phyloP scores from a whole-genome alignment of 805 yeast species.

The Lipomyces japonicus region DNA sequence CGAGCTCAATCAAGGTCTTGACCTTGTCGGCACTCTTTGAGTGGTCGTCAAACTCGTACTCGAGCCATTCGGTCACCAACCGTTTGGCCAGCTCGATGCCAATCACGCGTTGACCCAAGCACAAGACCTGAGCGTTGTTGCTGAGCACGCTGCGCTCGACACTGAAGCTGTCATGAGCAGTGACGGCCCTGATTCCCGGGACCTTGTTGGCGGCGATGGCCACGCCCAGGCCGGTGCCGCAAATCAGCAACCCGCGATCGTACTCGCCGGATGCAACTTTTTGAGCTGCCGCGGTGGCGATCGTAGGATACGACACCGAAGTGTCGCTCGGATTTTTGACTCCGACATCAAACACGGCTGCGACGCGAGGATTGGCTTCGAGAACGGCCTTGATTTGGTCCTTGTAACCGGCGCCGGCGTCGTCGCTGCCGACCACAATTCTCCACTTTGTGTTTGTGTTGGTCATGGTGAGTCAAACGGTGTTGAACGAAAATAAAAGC shows the following conservation, averaged over 20 bases:
- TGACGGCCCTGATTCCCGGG: slow-evolving; percentile 45
- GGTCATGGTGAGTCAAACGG: too few relatives aligned
- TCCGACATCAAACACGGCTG: slow-evolving; percentile 42
- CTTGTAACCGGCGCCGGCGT: slow-evolving; percentile 47
- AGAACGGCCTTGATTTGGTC: slow-evolving; percentile 41
- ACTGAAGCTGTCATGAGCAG: slow-evolving; percentile 47
- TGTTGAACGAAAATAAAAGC: too few relatives aligned
- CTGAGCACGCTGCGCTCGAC: slow-evolving; percentile 46
- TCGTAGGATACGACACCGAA: slow-evolving; percentile 42
- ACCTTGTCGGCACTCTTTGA: slow-evolving; percentile 46
- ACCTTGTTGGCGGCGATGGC: slow-evolving; percentile 48
- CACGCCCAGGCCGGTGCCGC: slow-evolving; percentile 50
- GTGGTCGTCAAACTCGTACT: slow-evolving; percentile 41
- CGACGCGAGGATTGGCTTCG: slow-evolving; percentile 35
- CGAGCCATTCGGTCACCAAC: slow-evolving; percentile 45
- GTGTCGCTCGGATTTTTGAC: slow-evolving; percentile 38
- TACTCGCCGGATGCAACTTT: slow-evolving; percentile 41
- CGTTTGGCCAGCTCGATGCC: slow-evolving; percentile 45
- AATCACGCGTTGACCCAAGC: slow-evolving; percentile 48
- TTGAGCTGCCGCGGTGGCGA: slow-evolving; percentile 45
- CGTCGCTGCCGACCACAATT: slow-evolving; percentile 44
- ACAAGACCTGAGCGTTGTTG: slow-evolving; percentile 45
- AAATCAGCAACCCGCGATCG: slow-evolving; percentile 45
- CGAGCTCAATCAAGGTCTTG: not conserved
- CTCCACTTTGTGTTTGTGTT: slow-evolving; percentile 24